These are phyloP conservation scores for Phytopythium aichiense DNA, from an alignment of 352 stramenopile species.

Conservation along the genomic window DNA sequence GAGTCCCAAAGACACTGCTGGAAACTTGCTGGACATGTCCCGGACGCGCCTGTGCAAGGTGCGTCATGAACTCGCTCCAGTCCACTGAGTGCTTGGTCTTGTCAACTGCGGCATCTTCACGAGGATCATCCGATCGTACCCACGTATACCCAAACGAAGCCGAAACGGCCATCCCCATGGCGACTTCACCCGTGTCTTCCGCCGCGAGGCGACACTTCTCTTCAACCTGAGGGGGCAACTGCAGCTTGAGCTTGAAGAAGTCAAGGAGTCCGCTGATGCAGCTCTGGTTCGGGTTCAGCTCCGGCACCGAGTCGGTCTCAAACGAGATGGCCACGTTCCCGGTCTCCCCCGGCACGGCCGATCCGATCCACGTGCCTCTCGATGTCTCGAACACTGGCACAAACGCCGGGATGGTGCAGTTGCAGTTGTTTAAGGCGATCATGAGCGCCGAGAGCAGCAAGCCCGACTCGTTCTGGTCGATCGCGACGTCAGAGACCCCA, in stretches of 20 bases:
- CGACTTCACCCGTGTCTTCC: conserved; percentile 32
- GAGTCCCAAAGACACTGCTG: conserved; percentile 32
- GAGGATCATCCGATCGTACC: conserved; percentile 37
- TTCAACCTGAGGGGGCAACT: conserved; percentile 57
- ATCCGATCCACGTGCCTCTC: conserved; percentile 61
- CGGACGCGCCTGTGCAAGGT: conserved; percentile 5
- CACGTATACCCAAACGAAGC: conserved; percentile 65
- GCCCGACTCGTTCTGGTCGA: conserved; percentile 65
- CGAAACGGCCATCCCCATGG: conserved; percentile 58
- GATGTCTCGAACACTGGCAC: conserved; percentile 54
- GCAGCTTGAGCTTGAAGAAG: conserved; percentile 82
- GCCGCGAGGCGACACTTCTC: conserved; percentile 45
- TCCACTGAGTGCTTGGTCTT: conserved; percentile 8
- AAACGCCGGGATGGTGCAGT: conserved; percentile 79
- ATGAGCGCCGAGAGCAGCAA: conserved; percentile 67
- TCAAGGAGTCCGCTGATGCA: conserved; percentile 75
- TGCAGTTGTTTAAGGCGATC: conserved; percentile 74
- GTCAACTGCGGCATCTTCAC: conserved; percentile 21
- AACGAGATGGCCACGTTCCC: conserved; percentile 76
- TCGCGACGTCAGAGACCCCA: conserved; percentile 26
- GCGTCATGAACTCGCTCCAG: conserved; percentile 23
- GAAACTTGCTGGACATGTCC: conserved; percentile 21
- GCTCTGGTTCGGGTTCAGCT: conserved; percentile 70
- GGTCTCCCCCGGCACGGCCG: conserved; percentile 57
- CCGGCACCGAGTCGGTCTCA: conserved; percentile 67